These are phyloP conservation scores for Tricholoma saponaceum DNA, from an alignment of 768 basidiomycete species.

Conservation along the genomic window DNA sequence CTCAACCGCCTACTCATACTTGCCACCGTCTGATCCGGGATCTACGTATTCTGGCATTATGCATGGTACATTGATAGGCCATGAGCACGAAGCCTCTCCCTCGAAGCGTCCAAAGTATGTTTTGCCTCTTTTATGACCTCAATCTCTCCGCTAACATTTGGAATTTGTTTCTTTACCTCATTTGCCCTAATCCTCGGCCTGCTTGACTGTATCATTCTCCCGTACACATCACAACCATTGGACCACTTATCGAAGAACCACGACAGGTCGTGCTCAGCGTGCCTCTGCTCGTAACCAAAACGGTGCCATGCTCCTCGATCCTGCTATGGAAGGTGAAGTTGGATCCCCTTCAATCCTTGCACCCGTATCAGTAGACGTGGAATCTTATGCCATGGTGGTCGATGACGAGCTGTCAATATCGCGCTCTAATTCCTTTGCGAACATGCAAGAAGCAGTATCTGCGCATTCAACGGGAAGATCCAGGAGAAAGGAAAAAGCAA, in stretches of 20 bases:
- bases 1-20: slow-evolving; percentile 65
- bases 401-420: slow-evolving; percentile 61
- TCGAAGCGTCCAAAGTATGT: slow-evolving; percentile 73
- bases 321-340: slow-evolving; percentile 31
- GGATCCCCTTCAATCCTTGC: slow-evolving; percentile 35
- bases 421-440: slow-evolving; percentile 56
- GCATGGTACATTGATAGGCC: slow-evolving; percentile 59
- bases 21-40: slow-evolving; percentile 82
- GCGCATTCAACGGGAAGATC: slow-evolving; percentile 25
- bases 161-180: slow-evolving; percentile 13
- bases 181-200: slow-evolving; percentile 13
- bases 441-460: slow-evolving; percentile 30
- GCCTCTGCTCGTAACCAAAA: slow-evolving; percentile 66
- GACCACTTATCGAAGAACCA: slow-evolving; percentile 34
- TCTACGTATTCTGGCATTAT: slow-evolving; percentile 81
- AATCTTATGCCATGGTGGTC: slow-evolving; percentile 45
- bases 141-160: slow-evolving; percentile 16
- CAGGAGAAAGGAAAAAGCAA: slow-evolving; percentile 50
- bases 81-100: slow-evolving; percentile 62
- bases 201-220: slow-evolving; percentile 16
- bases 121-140: slow-evolving; percentile 13
- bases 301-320: slow-evolving; percentile 35
- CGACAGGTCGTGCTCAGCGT: slow-evolving; percentile 67
- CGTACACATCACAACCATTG: slow-evolving; percentile 10
- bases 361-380: slow-evolving; percentile 42